A percentile compares a stretch with the other conserved stretches of the same genome.
Evolutionary conservation across 2,329 filamentous ascomycete species (phyloP).

Genomic region (Neonectria magnoliae): DNA sequence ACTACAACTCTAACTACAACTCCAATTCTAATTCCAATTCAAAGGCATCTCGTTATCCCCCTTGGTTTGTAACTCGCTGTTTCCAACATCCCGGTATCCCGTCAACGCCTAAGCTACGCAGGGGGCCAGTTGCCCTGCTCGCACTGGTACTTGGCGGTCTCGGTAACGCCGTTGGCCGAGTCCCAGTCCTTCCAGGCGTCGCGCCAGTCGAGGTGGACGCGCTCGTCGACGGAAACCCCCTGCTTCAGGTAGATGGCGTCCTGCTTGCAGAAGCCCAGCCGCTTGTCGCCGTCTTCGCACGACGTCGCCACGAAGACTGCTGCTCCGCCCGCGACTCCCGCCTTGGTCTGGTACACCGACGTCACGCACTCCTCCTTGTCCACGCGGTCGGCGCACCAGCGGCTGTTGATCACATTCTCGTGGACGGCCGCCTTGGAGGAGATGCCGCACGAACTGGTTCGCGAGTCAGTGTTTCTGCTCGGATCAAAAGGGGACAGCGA

Average conservation of each 20-base stretch:
- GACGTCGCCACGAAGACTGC: constrained; percentile 12
- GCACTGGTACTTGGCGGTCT: neutral
- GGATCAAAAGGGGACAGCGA: no score
- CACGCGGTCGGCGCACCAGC: constrained; percentile 14
- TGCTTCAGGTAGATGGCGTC: constrained; percentile 16
- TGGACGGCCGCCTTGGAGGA: constrained; percentile 6
- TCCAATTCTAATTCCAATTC: neutral
- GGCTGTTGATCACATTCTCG: constrained; percentile 7
- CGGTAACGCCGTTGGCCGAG: neutral
- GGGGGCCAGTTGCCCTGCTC: neutral
- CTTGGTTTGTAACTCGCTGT: neutral
- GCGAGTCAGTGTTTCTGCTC: neutral
- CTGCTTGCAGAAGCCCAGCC: constrained; percentile 21
- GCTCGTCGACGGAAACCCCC: constrained; percentile 4
- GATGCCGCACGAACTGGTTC: constrained; percentile 12
- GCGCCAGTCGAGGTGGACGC: neutral
- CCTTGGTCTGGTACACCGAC: neutral
- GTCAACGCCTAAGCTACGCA: neutral
- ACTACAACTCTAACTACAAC: neutral
- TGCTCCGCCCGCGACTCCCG: constrained; percentile 1
- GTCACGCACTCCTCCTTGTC: constrained; percentile 18
- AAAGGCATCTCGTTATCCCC: neutral
- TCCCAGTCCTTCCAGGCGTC: neutral
- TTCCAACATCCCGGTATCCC: neutral
- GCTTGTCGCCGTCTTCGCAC: constrained; percentile 4